Base-by-base conservation (phyloP, 1,284 basidiomycete species). In the Apiotrichum gamsii region DNA sequence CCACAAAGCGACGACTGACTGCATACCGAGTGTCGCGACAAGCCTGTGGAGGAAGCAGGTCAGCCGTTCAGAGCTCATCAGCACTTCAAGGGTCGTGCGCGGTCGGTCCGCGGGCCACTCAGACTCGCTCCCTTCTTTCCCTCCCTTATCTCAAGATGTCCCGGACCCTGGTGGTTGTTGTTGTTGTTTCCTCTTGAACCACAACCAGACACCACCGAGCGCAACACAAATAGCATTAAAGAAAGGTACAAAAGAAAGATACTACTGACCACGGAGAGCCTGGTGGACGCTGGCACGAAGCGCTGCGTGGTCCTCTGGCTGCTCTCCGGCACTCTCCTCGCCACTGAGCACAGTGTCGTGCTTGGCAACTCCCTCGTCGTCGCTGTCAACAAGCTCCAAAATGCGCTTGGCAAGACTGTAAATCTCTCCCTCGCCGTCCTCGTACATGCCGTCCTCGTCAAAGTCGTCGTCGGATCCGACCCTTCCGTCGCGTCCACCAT, bases 391-490 rank as follows among this genome's bases (percentile, higher is more conserved):
- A 58, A 90, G 81, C 58, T 90, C 88, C 49, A 93, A 72, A 51
- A 94, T 94, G 58, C 88, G 81, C 45, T 84, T 77, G 15, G 86
- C 84, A 41, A 95, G 79, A 36, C 84, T 75, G 56, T 88, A 84
- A 57, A 96, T 95, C 74, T 95, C 74, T 14, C 72, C 73, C 46
- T 74, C 74, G 14, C 72, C 72, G 45, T 72, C 72, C 28, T 68
- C 67, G 37, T 62, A 82, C 19, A 81, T 84, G 8, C 80, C 81
- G 36, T 91, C 88, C 14, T 86, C 87, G 43, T 90, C 87, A 49
- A 82, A 82, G 57, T 87, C 67, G 29, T 65, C 63, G 80, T 47
- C 85, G 82, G 61, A 54, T 19, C 36, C 37, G 8, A 24, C 36
- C 37, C 35, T 44, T 15, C 25, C 29, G n/a, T 29, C 43, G 36